Percentiles rank a stretch among this genome's conserved stretches.
phyloP scores from a whole-genome alignment of 257 asterid genomes.

The Forsythia suspensa region DNA sequence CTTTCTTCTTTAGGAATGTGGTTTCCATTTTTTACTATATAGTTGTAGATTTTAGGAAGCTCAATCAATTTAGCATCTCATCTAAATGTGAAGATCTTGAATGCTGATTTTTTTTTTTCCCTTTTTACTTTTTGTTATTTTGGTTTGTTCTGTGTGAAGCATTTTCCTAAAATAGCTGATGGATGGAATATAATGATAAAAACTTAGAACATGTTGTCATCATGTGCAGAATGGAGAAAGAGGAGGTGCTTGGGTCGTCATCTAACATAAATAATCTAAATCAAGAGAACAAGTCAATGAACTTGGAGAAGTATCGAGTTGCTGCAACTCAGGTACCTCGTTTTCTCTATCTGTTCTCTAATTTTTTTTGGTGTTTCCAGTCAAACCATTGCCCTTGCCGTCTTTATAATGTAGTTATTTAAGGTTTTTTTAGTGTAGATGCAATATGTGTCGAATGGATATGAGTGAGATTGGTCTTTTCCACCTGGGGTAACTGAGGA shows the following conservation, averaged over 20 bases:
- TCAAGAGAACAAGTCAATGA: conserved; percentile 6
- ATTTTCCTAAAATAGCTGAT: background rate
- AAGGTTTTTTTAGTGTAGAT: background rate
- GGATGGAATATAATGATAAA: background rate
- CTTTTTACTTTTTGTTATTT: background rate
- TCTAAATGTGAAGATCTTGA: background rate
- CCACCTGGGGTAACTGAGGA: background rate
- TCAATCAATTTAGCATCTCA: background rate
- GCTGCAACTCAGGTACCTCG: conserved; percentile 15
- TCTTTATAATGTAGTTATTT: background rate
- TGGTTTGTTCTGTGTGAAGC: background rate
- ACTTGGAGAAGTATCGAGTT: conserved; percentile 10
- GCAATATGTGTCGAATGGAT: background rate
- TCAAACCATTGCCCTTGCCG: background rate
- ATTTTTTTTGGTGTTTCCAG: background rate
- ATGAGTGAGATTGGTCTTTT: background rate
- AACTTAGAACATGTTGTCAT: background rate
- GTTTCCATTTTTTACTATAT: background rate
- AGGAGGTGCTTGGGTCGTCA: background rate
- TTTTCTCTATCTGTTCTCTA: background rate
- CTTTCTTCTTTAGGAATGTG: background rate
- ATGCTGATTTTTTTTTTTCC: background rate
- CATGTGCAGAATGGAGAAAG: conserved; percentile 21
- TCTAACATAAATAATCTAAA: background rate
- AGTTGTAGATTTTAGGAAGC: background rate